Percentiles rank a stretch among this genome's conserved stretches.
These are phyloP conservation scores for Corniculantispora saksenae DNA, from an alignment of 2,329 filamentous ascomycete species.

Conservation along the genomic window DNA sequence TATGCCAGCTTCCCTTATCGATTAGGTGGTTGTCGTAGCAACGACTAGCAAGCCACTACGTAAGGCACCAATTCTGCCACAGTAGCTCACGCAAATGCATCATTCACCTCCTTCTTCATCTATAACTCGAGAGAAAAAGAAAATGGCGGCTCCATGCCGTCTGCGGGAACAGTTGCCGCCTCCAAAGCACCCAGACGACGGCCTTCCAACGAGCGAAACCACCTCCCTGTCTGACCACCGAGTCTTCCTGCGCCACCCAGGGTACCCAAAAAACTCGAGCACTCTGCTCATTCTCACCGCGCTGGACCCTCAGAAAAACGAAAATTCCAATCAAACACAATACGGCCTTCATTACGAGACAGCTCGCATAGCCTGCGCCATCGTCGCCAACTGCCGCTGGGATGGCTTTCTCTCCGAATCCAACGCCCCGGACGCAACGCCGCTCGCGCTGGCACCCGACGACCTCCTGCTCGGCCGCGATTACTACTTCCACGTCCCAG, in stretches of 20 bases:
- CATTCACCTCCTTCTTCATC: slow-evolving; percentile 3
- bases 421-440: background rate
- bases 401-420: slow-evolving; percentile 7
- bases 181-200: slow-evolving; percentile 6
- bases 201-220: slow-evolving; percentile 2
- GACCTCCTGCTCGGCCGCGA: slow-evolving; percentile 1
- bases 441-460: slow-evolving; percentile 1
- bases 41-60: background rate
- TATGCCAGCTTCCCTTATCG: background rate
- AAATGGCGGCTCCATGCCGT: background rate
- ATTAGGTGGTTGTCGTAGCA: background rate
- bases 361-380: background rate
- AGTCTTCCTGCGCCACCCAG: slow-evolving; percentile 5
- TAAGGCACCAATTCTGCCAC: background rate
- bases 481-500: no score
- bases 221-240: background rate
- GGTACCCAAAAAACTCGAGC: slow-evolving; percentile 2
- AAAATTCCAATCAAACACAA: background rate
- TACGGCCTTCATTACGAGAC: slow-evolving; percentile 5
- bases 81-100: slow-evolving; percentile 3
- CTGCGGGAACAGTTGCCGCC: slow-evolving; percentile 1
- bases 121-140: slow-evolving; percentile 3
- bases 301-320: background rate
- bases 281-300: slow-evolving; percentile 1
- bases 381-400: slow-evolving; percentile 1